Evolutionary conservation across 73 alveolate genomes (phyloP).

Genomic region (Paramecium primaurelia): DNA sequence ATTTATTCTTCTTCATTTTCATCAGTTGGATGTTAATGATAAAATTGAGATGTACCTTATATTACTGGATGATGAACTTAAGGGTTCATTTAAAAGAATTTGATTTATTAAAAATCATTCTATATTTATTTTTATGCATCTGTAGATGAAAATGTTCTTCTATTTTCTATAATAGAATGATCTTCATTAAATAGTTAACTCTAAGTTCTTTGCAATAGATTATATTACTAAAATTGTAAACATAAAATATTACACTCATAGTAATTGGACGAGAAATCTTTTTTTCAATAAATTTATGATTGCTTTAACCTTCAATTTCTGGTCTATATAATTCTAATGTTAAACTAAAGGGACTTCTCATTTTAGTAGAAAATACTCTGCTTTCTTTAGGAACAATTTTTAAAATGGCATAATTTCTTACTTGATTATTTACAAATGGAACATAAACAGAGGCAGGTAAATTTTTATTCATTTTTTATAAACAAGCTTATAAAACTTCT

Average conservation of each 20-base stretch:
- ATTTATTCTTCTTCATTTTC: not conserved
- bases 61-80: not conserved
- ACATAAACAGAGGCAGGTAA: slow-evolving; percentile 75
- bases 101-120: not conserved
- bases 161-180: not conserved
- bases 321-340: slow-evolving; percentile 68
- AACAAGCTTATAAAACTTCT: not conserved
- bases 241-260: not conserved
- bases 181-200: not conserved
- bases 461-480: slow-evolving; percentile 52
- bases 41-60: not conserved
- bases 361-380: slow-evolving; percentile 68
- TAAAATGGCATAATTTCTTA: slow-evolving; percentile 64
- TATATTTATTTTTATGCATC: not conserved
- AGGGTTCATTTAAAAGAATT: not conserved
- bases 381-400: slow-evolving; percentile 66
- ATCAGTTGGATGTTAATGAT: not conserved
- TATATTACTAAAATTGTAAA: not conserved
- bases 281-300: not conserved
- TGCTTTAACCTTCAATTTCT: slow-evolving; percentile 46
- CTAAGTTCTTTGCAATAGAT: not conserved
- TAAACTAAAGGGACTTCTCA: slow-evolving; percentile 72
- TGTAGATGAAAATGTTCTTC: slow-evolving; percentile 12
- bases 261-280: not conserved
- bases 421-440: slow-evolving; percentile 64